Base-by-base conservation (phyloP, 75 land plant species). In the Cupressus sempervirens region DNA sequence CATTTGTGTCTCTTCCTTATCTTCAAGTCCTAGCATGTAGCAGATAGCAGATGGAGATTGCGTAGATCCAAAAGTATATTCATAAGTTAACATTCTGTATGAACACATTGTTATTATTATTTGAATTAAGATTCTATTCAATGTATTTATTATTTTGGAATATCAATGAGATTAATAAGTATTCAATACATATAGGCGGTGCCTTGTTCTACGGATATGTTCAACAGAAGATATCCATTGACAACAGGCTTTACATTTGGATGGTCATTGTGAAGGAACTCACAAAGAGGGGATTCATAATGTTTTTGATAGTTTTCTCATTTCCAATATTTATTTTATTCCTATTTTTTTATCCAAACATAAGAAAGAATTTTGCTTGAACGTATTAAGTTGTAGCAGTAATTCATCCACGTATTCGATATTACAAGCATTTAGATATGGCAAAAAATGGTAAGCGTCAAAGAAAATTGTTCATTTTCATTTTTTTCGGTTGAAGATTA, bases 1-100 rank as follows among this genome's bases (percentile, higher is more conserved):
- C 88, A 38, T 95, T 95, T 84, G 93, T 82, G 56, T 90, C 80
- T 83, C 82, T 95, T 45, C 94, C 97, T 32, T 14, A 87, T 81
- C 85, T 91, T 76, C 15, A 80, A 82, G 73, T 86, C 36, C 91
- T 87, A 80, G 91, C 92, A 52, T 94, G 95, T 84, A 87, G 83
- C 6, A 85, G 82, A 72, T 45, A 73, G 74, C 6, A 85, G 82
- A 72, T 45, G 54, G 48, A 15, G 58, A 81, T 52, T 74, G 23
- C 58, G 12, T 35, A 74, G 76, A 74, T 74, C 76, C 40, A 74
- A 32, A 35, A 30, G 14, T 35, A 34, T 74, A 13, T 74, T 74
- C 67, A 62, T n/a, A 23, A 20, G n/a, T 62, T 20, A 29, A 8
- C 3, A 20, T 23, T 62, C n/a, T 23, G 6, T 62, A 4, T 23